These are phyloP conservation scores for Monascus ruber DNA, from an alignment of 2,329 filamentous ascomycete species.

Conservation along the genomic window DNA sequence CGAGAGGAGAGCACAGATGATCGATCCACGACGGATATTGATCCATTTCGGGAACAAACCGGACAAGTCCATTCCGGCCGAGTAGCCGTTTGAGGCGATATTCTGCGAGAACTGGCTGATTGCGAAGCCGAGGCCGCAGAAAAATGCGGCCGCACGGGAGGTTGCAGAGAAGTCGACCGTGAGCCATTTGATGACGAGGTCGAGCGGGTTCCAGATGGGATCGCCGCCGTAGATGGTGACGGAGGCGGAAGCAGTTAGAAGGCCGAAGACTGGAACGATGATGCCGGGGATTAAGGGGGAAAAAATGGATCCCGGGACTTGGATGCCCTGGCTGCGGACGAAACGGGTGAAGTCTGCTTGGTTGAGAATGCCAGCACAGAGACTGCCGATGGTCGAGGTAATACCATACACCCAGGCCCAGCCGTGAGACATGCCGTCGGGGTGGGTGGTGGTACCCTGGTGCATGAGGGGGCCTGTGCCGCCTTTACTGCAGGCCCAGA, in stretches of 20 bases:
- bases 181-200: slow-evolving; percentile 16
- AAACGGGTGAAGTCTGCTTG: background rate
- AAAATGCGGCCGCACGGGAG: slow-evolving; percentile 19
- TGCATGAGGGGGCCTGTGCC: too few species aligned
- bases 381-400: too few species aligned
- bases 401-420: too few species aligned
- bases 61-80: slow-evolving; percentile 44
- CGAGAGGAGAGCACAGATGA: slow-evolving; percentile 33
- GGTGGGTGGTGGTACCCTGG: too few species aligned
- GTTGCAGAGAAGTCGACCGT: slow-evolving; percentile 6
- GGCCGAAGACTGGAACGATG: background rate
- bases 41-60: slow-evolving; percentile 42
- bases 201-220: slow-evolving; percentile 20
- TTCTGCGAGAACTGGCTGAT: slow-evolving; percentile 44
- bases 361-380: too few species aligned
- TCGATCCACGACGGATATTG: slow-evolving; percentile 40
- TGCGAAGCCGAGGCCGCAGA: slow-evolving; percentile 15
- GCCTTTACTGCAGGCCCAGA: too few species aligned
- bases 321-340: background rate
- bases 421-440: too few species aligned
- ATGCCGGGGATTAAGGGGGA: background rate
- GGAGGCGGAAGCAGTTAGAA: background rate
- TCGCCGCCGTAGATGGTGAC: background rate
- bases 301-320: background rate
- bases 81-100: slow-evolving; percentile 42